Evolutionary conservation across 495 filamentous ascomycete genomes (phyloP).

Genomic region (Aspergillus bridgeri): DNA sequence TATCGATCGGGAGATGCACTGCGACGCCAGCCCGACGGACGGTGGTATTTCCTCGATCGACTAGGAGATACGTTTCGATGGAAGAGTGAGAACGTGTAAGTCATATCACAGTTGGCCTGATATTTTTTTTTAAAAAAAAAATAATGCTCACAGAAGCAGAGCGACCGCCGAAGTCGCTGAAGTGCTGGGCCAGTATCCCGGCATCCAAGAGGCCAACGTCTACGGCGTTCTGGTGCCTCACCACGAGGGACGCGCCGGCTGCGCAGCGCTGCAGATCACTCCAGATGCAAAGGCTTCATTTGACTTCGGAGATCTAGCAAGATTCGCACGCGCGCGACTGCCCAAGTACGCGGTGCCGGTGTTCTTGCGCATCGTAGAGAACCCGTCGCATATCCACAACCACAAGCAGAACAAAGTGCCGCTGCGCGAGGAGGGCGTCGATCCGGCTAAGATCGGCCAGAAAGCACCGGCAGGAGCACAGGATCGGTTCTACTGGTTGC

Average conservation of each 20-base stretch:
- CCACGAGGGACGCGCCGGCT: slow-evolving; percentile 70
- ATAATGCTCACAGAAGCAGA: slow-evolving; percentile 12
- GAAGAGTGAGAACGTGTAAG: slow-evolving; percentile 78
- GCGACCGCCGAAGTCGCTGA: slow-evolving; percentile 72
- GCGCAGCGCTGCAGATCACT: slow-evolving; percentile 52
- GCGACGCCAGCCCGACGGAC: slow-evolving; percentile 59
- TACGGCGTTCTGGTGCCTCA: slow-evolving; percentile 71
- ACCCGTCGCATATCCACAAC: slow-evolving; percentile 67
- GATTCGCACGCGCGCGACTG: slow-evolving; percentile 52
- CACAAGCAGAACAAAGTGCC: slow-evolving; percentile 82
- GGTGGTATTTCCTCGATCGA: slow-evolving; percentile 76
- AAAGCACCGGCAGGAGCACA: slow-evolving; percentile 49
- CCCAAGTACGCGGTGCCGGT: slow-evolving; percentile 75
- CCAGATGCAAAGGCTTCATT: slow-evolving; percentile 41
- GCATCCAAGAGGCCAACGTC: slow-evolving; percentile 71
- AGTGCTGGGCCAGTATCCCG: slow-evolving; percentile 60
- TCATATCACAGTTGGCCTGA: too few species aligned
- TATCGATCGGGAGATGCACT: slow-evolving; percentile 75
- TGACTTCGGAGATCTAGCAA: slow-evolving; percentile 52
- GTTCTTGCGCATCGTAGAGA: slow-evolving; percentile 62
- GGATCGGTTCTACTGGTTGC: slow-evolving; percentile 54
- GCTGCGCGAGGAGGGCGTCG: slow-evolving; percentile 66
- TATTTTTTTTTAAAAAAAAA: too few species aligned
- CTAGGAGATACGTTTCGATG: slow-evolving; percentile 80
- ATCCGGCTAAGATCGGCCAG: slow-evolving; percentile 47